A percentile compares a stretch with the other conserved stretches of the same genome.
phyloP scores from a whole-genome alignment of 495 filamentous ascomycete genomes.

The Penicillium antarcticum region DNA sequence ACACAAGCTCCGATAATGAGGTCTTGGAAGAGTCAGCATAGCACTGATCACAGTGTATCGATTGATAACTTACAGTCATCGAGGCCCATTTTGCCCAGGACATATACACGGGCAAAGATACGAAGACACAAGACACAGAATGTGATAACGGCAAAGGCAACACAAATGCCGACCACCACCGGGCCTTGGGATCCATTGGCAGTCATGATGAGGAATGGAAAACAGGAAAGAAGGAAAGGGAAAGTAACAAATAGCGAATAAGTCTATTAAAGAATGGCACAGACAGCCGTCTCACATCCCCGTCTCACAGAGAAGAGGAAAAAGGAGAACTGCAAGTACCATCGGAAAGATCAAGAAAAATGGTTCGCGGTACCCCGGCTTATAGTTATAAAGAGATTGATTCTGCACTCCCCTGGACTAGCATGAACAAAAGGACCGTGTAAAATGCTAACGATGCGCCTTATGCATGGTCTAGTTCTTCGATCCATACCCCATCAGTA shows the following conservation, averaged over 20 bases:
- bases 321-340: neutral
- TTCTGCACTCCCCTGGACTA: neutral
- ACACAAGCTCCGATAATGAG: conserved; percentile 36
- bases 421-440: conserved; percentile 1
- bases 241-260: neutral
- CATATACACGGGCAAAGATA: conserved; percentile 34
- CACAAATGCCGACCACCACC: conserved; percentile 25
- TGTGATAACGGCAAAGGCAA: conserved; percentile 34
- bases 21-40: conserved; percentile 16
- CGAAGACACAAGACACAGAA: conserved; percentile 33
- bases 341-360: neutral
- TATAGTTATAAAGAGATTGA: conserved; percentile 3
- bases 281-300: neutral
- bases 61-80: conserved; percentile 31
- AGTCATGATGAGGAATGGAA: conserved; percentile 7
- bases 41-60: neutral
- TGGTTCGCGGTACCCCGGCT: neutral
- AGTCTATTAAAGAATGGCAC: neutral
- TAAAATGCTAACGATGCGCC: neutral
- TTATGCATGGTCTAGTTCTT: conserved; percentile 10
- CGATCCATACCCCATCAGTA: conserved; percentile 2
- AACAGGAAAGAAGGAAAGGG: neutral
- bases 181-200: conserved; percentile 29
- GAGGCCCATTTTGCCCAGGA: conserved; percentile 29
- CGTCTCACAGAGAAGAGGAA: neutral